Conservation (phyloP, 192 early-diverging fungal genomes). For the Coemansia nantahalensis region DNA sequence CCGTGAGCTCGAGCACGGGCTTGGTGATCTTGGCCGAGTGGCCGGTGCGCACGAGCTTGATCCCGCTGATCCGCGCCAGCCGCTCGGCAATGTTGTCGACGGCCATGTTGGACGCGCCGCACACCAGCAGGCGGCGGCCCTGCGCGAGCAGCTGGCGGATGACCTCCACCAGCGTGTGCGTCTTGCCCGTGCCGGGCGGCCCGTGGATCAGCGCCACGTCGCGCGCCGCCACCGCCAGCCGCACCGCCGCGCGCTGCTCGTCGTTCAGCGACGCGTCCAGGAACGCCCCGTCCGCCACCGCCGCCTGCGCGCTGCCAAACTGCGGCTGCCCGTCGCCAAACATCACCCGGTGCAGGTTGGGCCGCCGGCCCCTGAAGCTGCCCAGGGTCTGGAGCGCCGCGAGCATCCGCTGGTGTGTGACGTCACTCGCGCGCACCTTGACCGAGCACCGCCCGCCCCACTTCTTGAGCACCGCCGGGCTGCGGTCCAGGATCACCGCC, state of each 20-base stretch:
- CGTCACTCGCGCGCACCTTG: constrained; percentile 56
- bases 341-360: constrained; percentile 38
- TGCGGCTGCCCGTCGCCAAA: constrained; percentile 44
- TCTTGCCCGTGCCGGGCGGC: constrained; percentile 88
- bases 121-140: constrained; percentile 74
- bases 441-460: constrained; percentile 62
- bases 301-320: constrained; percentile 18
- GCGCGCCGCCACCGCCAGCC: constrained; percentile 56
- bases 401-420: constrained; percentile 44
- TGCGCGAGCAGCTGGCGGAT: constrained; percentile 67
- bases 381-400: constrained; percentile 29
- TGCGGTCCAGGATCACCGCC: constrained; percentile 61
- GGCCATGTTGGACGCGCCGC: constrained; percentile 86
- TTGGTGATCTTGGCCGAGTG: constrained; percentile 80
- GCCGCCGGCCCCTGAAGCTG: constrained; percentile 4
- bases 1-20: constrained; percentile 60
- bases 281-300: constrained; percentile 19
- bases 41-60: constrained; percentile 77
- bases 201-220: constrained; percentile 80
- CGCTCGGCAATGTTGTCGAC: constrained; percentile 88
- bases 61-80: constrained; percentile 47
- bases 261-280: constrained; percentile 65
- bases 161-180: constrained; percentile 86
- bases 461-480: constrained; percentile 47
- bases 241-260: constrained; percentile 68